Base-by-base conservation (phyloP, 75 land plant species). In the Selaginella tamariscina region DNA sequence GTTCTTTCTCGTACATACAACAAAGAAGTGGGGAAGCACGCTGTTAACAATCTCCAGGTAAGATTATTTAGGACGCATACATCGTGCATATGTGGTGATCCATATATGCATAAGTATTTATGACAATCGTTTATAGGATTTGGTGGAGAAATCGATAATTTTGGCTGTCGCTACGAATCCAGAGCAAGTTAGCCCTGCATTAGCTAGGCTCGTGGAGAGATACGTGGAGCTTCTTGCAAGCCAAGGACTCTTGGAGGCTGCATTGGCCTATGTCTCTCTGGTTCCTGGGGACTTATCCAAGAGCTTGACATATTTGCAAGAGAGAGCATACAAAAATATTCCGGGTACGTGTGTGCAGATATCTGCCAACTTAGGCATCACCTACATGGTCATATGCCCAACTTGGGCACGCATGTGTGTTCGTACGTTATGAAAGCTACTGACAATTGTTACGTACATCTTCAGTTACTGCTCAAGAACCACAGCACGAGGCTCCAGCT, bases 81-180 rank as follows among this genome's bases (percentile, higher is more conserved):
- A 28, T 66, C n/a, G 63, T 22, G 0, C 32, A 55, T n/a, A n/a
- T n/a, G n/a, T n/a, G n/a, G n/a, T n/a, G n/a, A n/a, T n/a, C n/a
- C n/a, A n/a, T n/a, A n/a, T n/a, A n/a, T n/a, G n/a, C n/a, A n/a
- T 39, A 5, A 39, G 49, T 39, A 15, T 39, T 15, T 39, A 5
- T 39, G 5, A 15, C 49, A 5, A 39, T 15, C 15, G 26, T 1
- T 68, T 24, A 27, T 66, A 93, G 98, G 98, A 93, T 70, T 68
- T 94, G 59, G 89, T 94, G 98, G 98, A 94, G 63, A 94, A 90
- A 77, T 83, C 86, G 23, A 83, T 87, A 57, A 75, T 90, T 27
- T 76, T 94, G 59, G 88, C 83, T 64, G 66, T 90, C 71, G 91
- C 96, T 56, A 82, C 80, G 77, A 96, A 87, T 20, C 86, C 84